Evolutionary conservation across 2,329 filamentous ascomycete species (phyloP), one percentile per base, ranked within the genome.

Genomic region (Xylariaceae sp.): DNA sequence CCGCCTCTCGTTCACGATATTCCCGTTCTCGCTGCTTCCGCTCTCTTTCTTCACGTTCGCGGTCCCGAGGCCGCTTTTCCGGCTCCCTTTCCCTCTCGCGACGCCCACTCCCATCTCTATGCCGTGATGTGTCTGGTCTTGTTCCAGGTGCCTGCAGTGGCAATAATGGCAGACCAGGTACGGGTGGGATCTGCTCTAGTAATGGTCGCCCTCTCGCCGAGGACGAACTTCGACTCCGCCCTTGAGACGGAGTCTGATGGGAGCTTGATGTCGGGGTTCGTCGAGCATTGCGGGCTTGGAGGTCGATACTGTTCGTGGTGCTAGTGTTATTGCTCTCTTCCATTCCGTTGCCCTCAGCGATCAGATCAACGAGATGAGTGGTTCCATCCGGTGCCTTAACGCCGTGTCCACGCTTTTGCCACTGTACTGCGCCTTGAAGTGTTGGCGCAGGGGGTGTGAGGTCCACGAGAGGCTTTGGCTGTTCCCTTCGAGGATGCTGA

Each of bases 301-400:
- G 46, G 15, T 58, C 59, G 19, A 56, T 44, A 12, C 22, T 7
- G 22, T 27, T 27, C 22, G 22, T 27, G 7, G 48, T 42, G 33
- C 41, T 36, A 11, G 41, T 51, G 11, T 19, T 14, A n/a, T 39
- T 48, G 18, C 39, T 48, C 2, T 52, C 51, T 18, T 45, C 54
- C 4, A 52, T 44, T 19, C 46, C 49, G 32, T 53, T 53, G 6
- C 58, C 53, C 17, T 53, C 51, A 9, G 54, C 58, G 42, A 67
- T 67, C 12, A 66, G 50, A 45, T 67, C 59, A 14, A 67, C 48
- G 6, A 67, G 58, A 31, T 64, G 65, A 18, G 44, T 51, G 39
- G 58, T 53, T n/a, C 64, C 64, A 18, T 65, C 63, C 1, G 65
- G 62, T 4, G 60, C 63, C 30, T 62, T 60, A 11, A 67, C 62